Evolutionary conservation across 768 basidiomycete species (phyloP).

Genomic region (Exsudoporus frostii): DNA sequence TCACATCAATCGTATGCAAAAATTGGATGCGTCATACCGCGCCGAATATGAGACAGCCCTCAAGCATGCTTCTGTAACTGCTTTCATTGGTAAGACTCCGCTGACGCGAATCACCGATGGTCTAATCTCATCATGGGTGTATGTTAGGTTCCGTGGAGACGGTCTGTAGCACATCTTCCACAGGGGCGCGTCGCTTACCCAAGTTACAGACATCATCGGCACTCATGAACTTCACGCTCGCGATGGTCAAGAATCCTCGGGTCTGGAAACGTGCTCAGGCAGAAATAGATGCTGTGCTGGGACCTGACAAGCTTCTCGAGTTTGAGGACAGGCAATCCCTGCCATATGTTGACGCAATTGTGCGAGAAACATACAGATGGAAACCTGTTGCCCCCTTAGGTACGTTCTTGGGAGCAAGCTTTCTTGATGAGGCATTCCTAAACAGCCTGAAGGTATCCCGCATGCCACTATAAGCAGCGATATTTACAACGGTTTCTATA

Average conservation of each 20-base stretch:
- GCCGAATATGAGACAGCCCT: too few relatives aligned
- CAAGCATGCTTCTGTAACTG: too few relatives aligned
- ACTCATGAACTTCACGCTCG: conserved; percentile 1
- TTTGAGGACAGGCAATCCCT: conserved; percentile 3
- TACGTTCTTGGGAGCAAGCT: not conserved
- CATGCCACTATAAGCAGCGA: conserved; percentile 35
- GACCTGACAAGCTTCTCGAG: not conserved
- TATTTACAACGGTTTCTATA: conserved; percentile 43
- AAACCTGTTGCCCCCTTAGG: not conserved
- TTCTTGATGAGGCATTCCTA: not conserved
- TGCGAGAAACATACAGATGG: conserved; percentile 9
- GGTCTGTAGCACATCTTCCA: too few relatives aligned
- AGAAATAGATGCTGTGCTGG: conserved; percentile 5
- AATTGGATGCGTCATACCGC: too few relatives aligned
- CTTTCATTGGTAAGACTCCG: too few relatives aligned
- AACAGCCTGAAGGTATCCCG: conserved; percentile 2
- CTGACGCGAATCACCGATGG: too few relatives aligned
- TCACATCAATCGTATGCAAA: too few relatives aligned
- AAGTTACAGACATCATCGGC: not conserved
- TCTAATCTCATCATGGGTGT: too few relatives aligned
- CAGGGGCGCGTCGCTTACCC: too few relatives aligned
- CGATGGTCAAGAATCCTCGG: conserved; percentile 10
- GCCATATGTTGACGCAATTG: conserved; percentile 7
- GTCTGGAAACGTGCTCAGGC: conserved; percentile 14
- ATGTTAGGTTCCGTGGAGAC: too few relatives aligned